phyloP scores from a whole-genome alignment of 495 filamentous ascomycete genomes.

The Hypoxylon fragiforme region DNA sequence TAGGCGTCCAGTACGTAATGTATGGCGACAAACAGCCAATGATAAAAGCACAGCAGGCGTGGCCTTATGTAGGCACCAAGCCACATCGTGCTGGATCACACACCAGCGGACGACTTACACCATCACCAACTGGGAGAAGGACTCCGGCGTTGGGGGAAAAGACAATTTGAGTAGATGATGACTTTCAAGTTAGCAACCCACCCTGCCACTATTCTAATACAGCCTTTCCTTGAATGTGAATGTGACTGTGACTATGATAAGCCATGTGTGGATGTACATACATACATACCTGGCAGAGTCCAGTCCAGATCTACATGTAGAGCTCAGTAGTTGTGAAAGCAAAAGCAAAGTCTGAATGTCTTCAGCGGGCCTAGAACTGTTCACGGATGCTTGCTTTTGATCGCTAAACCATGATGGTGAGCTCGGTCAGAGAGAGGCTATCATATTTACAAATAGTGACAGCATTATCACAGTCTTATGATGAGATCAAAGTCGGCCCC shows the following conservation, averaged over 20 bases:
- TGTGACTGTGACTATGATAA: not conserved
- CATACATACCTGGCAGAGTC: no score
- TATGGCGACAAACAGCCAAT: conserved; percentile 63
- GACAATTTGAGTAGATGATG: conserved; percentile 27
- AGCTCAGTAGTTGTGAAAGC: not conserved
- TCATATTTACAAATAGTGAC: not conserved
- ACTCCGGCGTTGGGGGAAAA: conserved; percentile 46
- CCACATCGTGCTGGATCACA: conserved; percentile 16
- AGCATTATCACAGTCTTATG: not conserved
- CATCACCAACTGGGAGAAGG: conserved; percentile 41
- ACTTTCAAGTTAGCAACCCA: not conserved
- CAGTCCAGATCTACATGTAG: no score
- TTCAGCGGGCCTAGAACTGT: not conserved
- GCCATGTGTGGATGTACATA: no score
- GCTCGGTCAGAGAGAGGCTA: not conserved
- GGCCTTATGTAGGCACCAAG: conserved; percentile 23
- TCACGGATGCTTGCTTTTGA: no score
- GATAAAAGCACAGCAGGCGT: conserved; percentile 34
- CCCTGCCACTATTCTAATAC: conserved; percentile 5
- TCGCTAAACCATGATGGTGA: no score
- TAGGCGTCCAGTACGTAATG: conserved; percentile 84
- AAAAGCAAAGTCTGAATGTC: no score
- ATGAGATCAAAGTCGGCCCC: no score
- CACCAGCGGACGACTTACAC: conserved; percentile 38
- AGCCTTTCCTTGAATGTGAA: not conserved